Conservation (phyloP, 306 rosid species). For the Cyclanthera cordifolia region DNA sequence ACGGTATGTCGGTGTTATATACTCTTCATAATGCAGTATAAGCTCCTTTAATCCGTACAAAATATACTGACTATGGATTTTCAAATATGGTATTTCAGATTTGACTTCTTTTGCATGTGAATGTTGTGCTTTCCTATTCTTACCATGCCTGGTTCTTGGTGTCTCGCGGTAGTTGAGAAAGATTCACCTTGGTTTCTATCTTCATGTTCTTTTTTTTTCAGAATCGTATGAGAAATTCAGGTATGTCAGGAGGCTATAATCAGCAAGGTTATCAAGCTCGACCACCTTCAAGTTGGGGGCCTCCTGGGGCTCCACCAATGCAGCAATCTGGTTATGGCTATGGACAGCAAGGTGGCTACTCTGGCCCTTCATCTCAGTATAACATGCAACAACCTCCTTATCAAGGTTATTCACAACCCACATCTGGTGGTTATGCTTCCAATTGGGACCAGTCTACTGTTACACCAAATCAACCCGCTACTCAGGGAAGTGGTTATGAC, state of each 20-base stretch:
- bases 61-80: constrained; percentile 21
- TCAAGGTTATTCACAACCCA: constrained; percentile 59
- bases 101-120: constrained; percentile 16
- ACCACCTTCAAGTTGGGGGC: constrained; percentile 77
- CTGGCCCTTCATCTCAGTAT: constrained; percentile 71
- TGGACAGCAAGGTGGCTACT: constrained; percentile 67
- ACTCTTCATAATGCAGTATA: constrained; percentile 49
- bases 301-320: constrained; percentile 56
- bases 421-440: constrained; percentile 64
- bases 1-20: constrained; percentile 92
- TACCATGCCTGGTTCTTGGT: constrained; percentile 3
- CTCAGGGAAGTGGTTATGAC: constrained; percentile 70
- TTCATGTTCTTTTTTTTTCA: constrained; percentile 24
- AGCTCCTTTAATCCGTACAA: constrained; percentile 31
- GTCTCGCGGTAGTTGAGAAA: constrained; percentile 14
- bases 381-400: constrained; percentile 57
- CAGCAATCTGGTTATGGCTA: constrained; percentile 88
- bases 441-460: constrained; percentile 77
- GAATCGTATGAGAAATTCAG: constrained; percentile 72
- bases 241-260: constrained; percentile 68
- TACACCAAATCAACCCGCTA: constrained; percentile 54
- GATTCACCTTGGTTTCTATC: constrained; percentile 42
- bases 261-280: constrained; percentile 97
- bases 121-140: constrained; percentile 16
- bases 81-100: constrained; percentile 22